phyloP scores from a whole-genome alignment of 179 eudicot genomes.

The Pouteria campechiana region DNA sequence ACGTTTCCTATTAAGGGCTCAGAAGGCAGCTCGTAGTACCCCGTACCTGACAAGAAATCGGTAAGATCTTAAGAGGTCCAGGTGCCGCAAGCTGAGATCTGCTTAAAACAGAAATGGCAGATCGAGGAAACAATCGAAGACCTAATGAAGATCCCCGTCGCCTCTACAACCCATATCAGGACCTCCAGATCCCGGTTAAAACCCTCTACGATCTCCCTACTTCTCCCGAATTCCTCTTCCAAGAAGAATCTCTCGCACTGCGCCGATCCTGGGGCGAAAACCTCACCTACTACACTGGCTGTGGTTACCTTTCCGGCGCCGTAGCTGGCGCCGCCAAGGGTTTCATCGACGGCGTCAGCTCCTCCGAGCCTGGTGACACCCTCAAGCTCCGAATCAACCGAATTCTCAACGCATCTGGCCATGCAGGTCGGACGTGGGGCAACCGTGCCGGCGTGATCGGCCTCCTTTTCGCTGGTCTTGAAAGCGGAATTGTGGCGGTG shows the following conservation, averaged over 20 bases:
- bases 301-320: slow-evolving; percentile 38
- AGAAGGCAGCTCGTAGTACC: no score
- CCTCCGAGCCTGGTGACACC: slow-evolving; percentile 44
- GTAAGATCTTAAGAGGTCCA: no score
- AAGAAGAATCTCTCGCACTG: slow-evolving; percentile 30
- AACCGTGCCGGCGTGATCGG: slow-evolving; percentile 74
- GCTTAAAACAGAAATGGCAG: no score
- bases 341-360: slow-evolving; percentile 18
- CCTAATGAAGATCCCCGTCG: no score
- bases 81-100: no score
- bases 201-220: slow-evolving; percentile 56
- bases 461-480: slow-evolving; percentile 67
- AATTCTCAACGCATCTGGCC: slow-evolving; percentile 61
- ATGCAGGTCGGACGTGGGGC: slow-evolving; percentile 49
- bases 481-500: slow-evolving; percentile 53
- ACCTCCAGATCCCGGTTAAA: slow-evolving; percentile 18
- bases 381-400: slow-evolving; percentile 48
- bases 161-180: slow-evolving; percentile 55
- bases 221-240: slow-evolving; percentile 50
- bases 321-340: slow-evolving; percentile 42
- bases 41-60: no score
- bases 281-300: slow-evolving; percentile 49
- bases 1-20: no score
- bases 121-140: no score
- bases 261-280: slow-evolving; percentile 45